A percentile compares a stretch with the other conserved stretches of the same genome.
Evolutionary conservation across 495 filamentous ascomycete genomes (phyloP).

Genomic region (Penicillium mononematosum): DNA sequence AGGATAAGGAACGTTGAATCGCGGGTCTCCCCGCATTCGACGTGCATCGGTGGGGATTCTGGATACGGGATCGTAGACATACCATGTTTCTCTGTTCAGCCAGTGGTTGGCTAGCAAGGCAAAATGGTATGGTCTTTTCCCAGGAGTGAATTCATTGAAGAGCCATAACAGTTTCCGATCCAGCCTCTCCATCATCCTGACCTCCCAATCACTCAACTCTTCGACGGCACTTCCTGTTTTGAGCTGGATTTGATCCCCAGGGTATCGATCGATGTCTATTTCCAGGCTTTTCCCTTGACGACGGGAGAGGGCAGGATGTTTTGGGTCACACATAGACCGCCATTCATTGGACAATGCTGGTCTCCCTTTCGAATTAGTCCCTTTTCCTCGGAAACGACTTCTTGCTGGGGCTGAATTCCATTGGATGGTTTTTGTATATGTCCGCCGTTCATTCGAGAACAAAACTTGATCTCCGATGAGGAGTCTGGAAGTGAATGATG

Average conservation of each 20-base stretch:
- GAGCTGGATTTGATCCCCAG: neutral
- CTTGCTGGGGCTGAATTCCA: conserved; percentile 17
- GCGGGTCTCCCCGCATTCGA: conserved; percentile 39
- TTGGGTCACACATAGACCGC: neutral
- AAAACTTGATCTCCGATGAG: neutral
- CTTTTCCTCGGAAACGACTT: neutral
- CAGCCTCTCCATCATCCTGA: conserved; percentile 35
- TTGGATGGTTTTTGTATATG: conserved; percentile 1
- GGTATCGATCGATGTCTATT: neutral
- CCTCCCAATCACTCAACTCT: conserved; percentile 37
- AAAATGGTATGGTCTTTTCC: conserved; percentile 45
- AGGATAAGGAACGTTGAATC: conserved; percentile 37
- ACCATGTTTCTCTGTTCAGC: conserved; percentile 43
- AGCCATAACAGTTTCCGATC: conserved; percentile 43
- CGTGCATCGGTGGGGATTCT: conserved; percentile 35
- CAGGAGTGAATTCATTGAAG: conserved; percentile 39
- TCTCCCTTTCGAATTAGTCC: neutral
- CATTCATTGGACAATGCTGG: conserved; percentile 3
- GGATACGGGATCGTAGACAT: conserved; percentile 41
- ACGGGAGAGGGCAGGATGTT: neutral
- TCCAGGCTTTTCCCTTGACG: neutral
- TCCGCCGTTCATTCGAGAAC: neutral
- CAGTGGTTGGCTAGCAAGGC: conserved; percentile 45
- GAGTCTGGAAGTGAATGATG: neutral
- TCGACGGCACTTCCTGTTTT: conserved; percentile 3